These are phyloP conservation scores for Hortaea sp. DNA, from an alignment of 2,329 filamentous ascomycete genomes.

Conservation along the genomic window DNA sequence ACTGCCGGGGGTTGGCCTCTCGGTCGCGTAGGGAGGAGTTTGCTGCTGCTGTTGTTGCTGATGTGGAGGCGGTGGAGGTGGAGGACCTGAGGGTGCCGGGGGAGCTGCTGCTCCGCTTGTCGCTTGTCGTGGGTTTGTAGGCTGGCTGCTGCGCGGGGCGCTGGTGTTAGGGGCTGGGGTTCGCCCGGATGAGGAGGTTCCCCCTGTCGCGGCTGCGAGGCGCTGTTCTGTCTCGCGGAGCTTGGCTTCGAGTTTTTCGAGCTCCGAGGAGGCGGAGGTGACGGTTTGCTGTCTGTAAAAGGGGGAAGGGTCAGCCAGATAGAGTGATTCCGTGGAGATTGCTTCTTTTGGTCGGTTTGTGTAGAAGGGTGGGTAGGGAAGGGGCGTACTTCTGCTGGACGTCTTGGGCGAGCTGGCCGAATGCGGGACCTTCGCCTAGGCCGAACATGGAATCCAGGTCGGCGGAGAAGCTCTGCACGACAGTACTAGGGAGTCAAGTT, in stretches of 20 bases:
- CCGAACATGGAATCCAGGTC: slow-evolving; percentile 85
- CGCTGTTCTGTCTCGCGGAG: slow-evolving; percentile 78
- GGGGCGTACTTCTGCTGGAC: slow-evolving; percentile 67
- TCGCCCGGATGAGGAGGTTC: slow-evolving; percentile 14
- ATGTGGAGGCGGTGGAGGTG: too few relatives aligned
- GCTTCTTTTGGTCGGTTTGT: too few relatives aligned
- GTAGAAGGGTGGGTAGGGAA: neutral
- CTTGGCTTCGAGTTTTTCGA: slow-evolving; percentile 74
- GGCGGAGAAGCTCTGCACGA: slow-evolving; percentile 76
- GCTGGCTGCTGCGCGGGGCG: slow-evolving; percentile 3
- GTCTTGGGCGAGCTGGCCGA: slow-evolving; percentile 63
- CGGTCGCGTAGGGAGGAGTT: slow-evolving; percentile 9
- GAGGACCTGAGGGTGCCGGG: slow-evolving; percentile 4
- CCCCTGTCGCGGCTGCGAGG: slow-evolving; percentile 35
- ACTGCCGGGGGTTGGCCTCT: slow-evolving; percentile 12
- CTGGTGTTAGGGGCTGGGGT: slow-evolving; percentile 5
- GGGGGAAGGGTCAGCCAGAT: neutral
- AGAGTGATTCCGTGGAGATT: neutral
- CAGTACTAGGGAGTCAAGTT: slow-evolving; percentile 48
- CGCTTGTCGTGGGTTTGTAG: neutral
- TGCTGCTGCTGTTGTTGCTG: slow-evolving; percentile 12
- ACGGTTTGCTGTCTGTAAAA: slow-evolving; percentile 65
- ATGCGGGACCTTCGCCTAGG: slow-evolving; percentile 65
- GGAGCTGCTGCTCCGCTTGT: slow-evolving; percentile 12
- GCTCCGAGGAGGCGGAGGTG: slow-evolving; percentile 62